A percentile compares a stretch with the other conserved stretches of the same genome.
phyloP scores from a whole-genome alignment of 208 protist genomes.

The Trypanosomatidae sp. region DNA sequence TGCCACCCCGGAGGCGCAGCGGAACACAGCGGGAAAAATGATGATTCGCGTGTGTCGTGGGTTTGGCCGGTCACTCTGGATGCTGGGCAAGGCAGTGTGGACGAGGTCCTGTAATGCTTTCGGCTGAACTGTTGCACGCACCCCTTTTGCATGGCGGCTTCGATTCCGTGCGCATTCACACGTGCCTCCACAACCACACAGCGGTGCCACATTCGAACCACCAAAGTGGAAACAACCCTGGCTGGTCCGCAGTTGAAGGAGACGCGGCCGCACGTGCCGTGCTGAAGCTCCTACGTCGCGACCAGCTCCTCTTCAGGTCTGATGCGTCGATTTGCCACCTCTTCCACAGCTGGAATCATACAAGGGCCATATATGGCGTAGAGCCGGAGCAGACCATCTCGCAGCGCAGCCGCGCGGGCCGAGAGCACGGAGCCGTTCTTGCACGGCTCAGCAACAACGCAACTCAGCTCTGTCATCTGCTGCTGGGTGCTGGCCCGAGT shows the following conservation, averaged over 20 bases:
- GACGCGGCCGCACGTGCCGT: constrained; percentile 11
- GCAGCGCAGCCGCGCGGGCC: constrained; percentile 7
- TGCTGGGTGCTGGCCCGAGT: too few species aligned
- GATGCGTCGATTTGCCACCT: constrained; percentile 10
- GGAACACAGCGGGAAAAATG: neutral
- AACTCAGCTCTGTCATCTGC: too few species aligned
- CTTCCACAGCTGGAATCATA: constrained; percentile 8
- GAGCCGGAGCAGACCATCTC: constrained; percentile 6
- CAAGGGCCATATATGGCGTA: constrained; percentile 11
- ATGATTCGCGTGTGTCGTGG: neutral
- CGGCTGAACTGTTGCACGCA: neutral
- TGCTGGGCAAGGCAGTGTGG: neutral
- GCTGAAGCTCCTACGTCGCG: constrained; percentile 6
- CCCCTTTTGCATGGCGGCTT: neutral
- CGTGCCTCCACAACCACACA: neutral
- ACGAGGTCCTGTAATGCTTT: neutral
- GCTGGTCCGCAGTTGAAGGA: neutral
- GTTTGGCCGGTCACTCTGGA: neutral
- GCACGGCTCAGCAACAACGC: neutral
- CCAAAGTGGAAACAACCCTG: neutral
- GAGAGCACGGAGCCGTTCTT: neutral
- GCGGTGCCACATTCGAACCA: neutral
- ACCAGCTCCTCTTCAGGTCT: constrained; percentile 9
- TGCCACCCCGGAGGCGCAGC: neutral
- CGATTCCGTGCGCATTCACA: neutral